Evolutionary conservation across 2,329 filamentous ascomycete species (phyloP).

Genomic region (Penicillium sp.): DNA sequence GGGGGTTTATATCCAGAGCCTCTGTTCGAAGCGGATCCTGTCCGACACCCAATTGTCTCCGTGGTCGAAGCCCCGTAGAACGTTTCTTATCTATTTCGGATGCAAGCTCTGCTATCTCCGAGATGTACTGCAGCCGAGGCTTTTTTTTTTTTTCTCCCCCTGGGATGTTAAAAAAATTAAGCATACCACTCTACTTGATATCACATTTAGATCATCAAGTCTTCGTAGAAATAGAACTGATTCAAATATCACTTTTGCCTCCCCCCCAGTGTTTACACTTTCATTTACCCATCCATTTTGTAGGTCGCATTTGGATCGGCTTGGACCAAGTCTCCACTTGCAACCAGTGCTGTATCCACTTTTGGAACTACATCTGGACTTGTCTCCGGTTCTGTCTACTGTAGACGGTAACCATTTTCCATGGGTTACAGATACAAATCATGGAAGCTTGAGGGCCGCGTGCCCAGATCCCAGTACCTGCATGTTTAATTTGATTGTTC

Average conservation of each 20-base stretch:
- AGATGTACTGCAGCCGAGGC: background rate
- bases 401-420: background rate
- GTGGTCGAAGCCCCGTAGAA: slow-evolving; percentile 11
- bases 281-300: background rate
- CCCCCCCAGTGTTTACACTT: slow-evolving; percentile 2
- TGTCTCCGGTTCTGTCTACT: background rate
- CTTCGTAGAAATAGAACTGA: background rate
- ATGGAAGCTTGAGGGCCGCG: background rate
- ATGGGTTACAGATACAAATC: background rate
- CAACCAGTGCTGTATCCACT: slow-evolving; percentile 9
- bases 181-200: background rate
- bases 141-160: background rate
- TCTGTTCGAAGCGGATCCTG: slow-evolving; percentile 2
- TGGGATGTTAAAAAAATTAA: background rate
- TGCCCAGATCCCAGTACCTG: slow-evolving; percentile 8
- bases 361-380: slow-evolving; percentile 5
- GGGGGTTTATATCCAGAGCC: background rate
- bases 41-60: background rate
- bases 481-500: slow-evolving; percentile 1
- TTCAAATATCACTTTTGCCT: background rate
- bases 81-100: background rate
- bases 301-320: slow-evolving; percentile 1
- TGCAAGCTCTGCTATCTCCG: background rate
- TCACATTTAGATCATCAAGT: background rate
- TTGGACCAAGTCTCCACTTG: slow-evolving; percentile 9